Evolutionary conservation across 129 eudicot species (phyloP), one percentile per base, ranked within the genome.

Genomic region (Flaveria ramosissima): DNA sequence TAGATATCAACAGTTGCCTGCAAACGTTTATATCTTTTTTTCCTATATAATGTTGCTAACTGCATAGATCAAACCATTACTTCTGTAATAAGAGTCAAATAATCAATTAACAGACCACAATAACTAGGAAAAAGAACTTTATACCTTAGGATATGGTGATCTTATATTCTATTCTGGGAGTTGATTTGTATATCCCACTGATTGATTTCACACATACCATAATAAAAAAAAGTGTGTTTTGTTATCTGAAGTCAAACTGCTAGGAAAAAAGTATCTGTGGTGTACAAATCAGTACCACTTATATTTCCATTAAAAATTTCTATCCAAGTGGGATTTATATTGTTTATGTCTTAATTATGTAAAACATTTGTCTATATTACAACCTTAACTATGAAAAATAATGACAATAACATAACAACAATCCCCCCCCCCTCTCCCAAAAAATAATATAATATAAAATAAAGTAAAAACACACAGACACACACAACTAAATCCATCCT

Each of bases 401-500:
- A 63, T 62, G 26, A 59, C 26, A 36, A 11, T n/a, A 64, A 0
- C 15, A 7, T 32, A 27, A 43, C 48, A 43, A 9, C 48, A 43
- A 47, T n/a, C n/a, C 52, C 11, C 61, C 61, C 8, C 61, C 1
- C 8, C 66, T 1, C 64, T 9, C 64, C 12, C 65, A 59, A 23
- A 55, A 23, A 57, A 17, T 24, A 7, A 10, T 20, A 57, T 14
- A 20, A 45, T 2, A 45, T 27, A 20, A 45, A 0, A 10, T 8
- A 2, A 45, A 2, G 0, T 9, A 10, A 43, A 7, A 0, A 45
- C 11, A 12, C 11, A 45, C 1, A 9, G 3, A 60, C 39, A 23
- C 41, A 60, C n/a, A 23, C 45, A 30, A 63, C 82, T 70, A 78
- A 71, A 78, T 60, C 23, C 77, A 48, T 55, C 46, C 32, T 47